These are phyloP conservation scores for Rhodosporidiobolus sp. DNA, from an alignment of 768 basidiomycete species.

Conservation along the genomic window DNA sequence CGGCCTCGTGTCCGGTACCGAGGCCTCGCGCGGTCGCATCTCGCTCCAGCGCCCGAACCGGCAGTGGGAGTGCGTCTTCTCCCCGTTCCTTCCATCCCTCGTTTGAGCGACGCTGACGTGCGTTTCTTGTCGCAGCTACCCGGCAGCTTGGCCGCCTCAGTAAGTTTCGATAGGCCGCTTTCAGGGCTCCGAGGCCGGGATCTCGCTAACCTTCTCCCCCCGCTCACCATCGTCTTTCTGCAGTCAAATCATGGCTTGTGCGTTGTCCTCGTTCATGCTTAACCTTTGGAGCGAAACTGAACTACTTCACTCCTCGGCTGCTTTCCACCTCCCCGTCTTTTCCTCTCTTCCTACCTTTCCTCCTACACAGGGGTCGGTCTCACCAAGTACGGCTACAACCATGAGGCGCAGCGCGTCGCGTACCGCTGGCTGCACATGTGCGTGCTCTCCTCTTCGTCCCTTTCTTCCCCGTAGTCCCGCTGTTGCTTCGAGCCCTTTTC, in stretches of 20 bases:
- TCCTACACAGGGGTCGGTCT: conserved; percentile 72
- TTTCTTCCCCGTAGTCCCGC: background rate
- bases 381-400: conserved; percentile 89
- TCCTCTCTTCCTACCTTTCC: background rate
- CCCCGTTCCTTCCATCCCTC: no score
- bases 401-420: conserved; percentile 86
- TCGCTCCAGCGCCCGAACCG: conserved; percentile 94
- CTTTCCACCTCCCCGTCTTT: no score
- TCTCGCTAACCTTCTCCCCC: conserved; percentile 33
- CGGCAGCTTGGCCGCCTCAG: conserved; percentile 59
- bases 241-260: conserved; percentile 80
- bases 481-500: no score
- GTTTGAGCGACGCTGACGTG: background rate
- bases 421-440: conserved; percentile 99
- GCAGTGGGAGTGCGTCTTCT: conserved; percentile 72
- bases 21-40: conserved; percentile 91
- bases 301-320: no score
- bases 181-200: background rate
- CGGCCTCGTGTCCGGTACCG: conserved; percentile 91
- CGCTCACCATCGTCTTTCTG: conserved; percentile 47
- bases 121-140: conserved; percentile 56
- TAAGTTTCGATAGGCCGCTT: background rate
- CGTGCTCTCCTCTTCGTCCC: conserved; percentile 39
- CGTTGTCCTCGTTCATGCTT: background rate
- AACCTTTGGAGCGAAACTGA: no score